Base-by-base conservation (phyloP, 257 asterid genomes). In the Petunia secreta region DNA sequence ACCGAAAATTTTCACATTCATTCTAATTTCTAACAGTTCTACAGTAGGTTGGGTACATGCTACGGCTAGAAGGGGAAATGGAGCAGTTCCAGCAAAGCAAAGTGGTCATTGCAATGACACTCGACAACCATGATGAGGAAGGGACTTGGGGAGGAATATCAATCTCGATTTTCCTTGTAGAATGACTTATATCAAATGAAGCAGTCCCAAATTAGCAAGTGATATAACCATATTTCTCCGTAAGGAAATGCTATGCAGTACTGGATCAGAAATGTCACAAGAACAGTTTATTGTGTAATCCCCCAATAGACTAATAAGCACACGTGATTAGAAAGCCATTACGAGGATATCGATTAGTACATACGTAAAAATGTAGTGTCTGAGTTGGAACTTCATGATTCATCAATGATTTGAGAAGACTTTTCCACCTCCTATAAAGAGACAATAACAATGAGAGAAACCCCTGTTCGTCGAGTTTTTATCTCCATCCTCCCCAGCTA, bases 351-450 rank as follows among this genome's bases (percentile, higher is more conserved):
- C n/a, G 15, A 67, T 67, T 43, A 67, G 48, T 50, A 34, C 77
- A 36, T 34, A 50, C 44, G 36, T 14, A 40, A 73, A 73, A 50
- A 44, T 48, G 62, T 34, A 50, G n/a, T 34, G 77, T 48, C 77
- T 11, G 77, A 50, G 36, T 73, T 73, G 58, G 46, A 50, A 5
- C 46, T 50, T 50, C 62, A 50, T 6, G 62, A 73, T 73, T 50
- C 62, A 36, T 73, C 62, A 50, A 2, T 9, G 2, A 6, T 73
- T 0, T 0, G 77, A 34, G 44, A 50, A 11, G 46, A 73, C 6
- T 40, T 71, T 73, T 36, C 77, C 34, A 6, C 44, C 62, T 50
- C 62, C 77, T 73, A 48, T 50, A 73, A 73, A 73, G 77, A 34
- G 62, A 50, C 8, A 1, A 71, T 5, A 71, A 50, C 77, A 69